Percentiles rank a stretch among this genome's conserved stretches.
These are phyloP conservation scores for Saccharum officinarum DNA, from an alignment of 176 grass and related monocot species.

Conservation along the genomic window DNA sequence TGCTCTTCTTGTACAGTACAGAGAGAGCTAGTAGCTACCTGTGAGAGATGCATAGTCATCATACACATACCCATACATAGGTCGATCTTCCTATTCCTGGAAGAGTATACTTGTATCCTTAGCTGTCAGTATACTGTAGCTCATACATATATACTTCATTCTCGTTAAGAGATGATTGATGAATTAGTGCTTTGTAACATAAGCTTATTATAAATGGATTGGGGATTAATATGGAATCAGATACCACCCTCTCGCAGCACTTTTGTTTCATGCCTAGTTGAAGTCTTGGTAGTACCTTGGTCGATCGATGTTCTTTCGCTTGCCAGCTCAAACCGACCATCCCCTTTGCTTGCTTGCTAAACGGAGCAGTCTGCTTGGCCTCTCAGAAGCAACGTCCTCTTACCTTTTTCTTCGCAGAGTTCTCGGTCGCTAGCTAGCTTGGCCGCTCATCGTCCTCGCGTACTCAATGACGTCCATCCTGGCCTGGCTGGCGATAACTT, in stretches of 20 bases:
- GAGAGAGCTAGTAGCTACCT: background rate
- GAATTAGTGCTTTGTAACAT: constrained; percentile 31
- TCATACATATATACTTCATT: background rate
- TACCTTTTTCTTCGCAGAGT: background rate
- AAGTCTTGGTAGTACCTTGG: background rate
- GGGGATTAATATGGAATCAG: background rate
- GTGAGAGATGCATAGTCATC: constrained; percentile 11
- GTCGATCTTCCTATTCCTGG: background rate
- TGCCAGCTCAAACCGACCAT: background rate
- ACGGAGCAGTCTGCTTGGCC: constrained; percentile 6
- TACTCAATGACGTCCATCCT: constrained; percentile 6
- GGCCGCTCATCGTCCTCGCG: background rate
- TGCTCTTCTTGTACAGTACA: constrained; percentile 40
- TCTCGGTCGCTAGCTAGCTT: background rate
- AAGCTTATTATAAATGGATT: constrained; percentile 6
- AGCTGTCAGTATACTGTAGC: constrained; percentile 24
- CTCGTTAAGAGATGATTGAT: constrained; percentile 30
- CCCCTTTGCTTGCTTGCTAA: constrained; percentile 4
- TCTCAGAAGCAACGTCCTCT: background rate
- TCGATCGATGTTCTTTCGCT: background rate
- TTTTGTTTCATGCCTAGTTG: background rate
- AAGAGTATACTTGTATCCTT: constrained; percentile 16
- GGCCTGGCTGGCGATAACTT: background rate
- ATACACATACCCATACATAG: background rate
- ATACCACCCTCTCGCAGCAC: background rate